Percentiles rank a stretch among this genome's conserved stretches.
These are phyloP conservation scores for Cladosporium austrohemisphaericum DNA, from an alignment of 2,329 filamentous ascomycete species.

Conservation along the genomic window DNA sequence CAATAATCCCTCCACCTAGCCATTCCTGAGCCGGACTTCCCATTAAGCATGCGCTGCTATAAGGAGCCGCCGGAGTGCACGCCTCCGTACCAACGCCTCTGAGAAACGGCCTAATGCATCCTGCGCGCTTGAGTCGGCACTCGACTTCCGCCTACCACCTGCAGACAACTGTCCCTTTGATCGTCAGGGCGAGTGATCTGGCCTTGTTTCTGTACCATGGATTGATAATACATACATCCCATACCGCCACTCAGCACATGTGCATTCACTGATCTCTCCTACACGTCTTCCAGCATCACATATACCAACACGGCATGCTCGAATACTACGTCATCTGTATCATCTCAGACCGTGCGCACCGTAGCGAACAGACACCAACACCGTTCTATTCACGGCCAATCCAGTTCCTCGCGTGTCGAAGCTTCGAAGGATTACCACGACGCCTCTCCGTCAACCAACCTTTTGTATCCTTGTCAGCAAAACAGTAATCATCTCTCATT, in stretches of 20 bases:
- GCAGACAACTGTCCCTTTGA: slow-evolving; percentile 1
- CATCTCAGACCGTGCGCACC: too few species aligned
- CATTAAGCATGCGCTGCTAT: slow-evolving; percentile 5
- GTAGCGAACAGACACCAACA: too few species aligned
- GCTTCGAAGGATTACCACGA: too few species aligned
- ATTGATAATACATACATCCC: neutral
- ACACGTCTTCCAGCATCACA: too few species aligned
- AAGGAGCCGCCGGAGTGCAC: slow-evolving; percentile 7
- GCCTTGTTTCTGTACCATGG: neutral
- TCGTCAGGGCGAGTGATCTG: neutral
- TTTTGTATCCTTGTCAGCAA: too few species aligned
- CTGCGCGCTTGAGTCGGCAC: neutral
- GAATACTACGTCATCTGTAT: too few species aligned
- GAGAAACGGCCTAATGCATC: neutral
- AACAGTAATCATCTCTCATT: too few species aligned
- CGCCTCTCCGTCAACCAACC: too few species aligned
- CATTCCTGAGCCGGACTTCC: slow-evolving; percentile 1
- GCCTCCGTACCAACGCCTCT: neutral
- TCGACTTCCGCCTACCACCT: neutral
- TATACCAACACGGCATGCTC: too few species aligned
- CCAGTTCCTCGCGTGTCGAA: too few species aligned
- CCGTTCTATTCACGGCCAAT: too few species aligned
- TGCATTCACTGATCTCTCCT: too few species aligned
- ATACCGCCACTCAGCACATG: neutral
- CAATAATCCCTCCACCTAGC: neutral